Evolutionary conservation across 1,284 basidiomycete species (phyloP).

Genomic region (Irpex sp.): DNA sequence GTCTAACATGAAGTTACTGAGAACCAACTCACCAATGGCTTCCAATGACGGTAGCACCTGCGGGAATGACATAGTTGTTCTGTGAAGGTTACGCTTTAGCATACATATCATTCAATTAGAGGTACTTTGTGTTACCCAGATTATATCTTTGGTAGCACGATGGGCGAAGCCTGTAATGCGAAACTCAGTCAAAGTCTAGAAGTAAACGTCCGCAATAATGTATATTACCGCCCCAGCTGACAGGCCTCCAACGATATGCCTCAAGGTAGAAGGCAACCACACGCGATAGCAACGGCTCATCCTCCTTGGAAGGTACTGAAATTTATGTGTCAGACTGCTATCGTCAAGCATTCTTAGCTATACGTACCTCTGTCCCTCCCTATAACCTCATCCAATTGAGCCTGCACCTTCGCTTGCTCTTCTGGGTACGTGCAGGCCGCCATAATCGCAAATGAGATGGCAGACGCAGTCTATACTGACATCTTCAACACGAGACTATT

Average conservation of each 20-base stretch:
- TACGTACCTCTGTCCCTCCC: constrained; percentile 46
- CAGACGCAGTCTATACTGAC: constrained; percentile 42
- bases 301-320: constrained; percentile 47
- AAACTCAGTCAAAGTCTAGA: background rate
- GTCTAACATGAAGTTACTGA: background rate
- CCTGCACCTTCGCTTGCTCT: constrained; percentile 50
- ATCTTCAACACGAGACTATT: background rate
- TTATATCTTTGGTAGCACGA: constrained; percentile 53
- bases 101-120: background rate
- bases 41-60: constrained; percentile 52
- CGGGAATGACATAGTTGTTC: constrained; percentile 54
- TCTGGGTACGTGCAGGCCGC: constrained; percentile 61
- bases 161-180: constrained; percentile 44
- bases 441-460: constrained; percentile 53
- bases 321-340: background rate
- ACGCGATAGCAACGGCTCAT: constrained; percentile 47
- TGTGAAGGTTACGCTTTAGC: constrained; percentile 17
- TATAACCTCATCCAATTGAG: constrained; percentile 56
- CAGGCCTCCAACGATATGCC: constrained; percentile 49
- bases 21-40: constrained; percentile 47
- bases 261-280: constrained; percentile 62
- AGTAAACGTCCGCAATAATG: background rate
- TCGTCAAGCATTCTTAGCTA: background rate
- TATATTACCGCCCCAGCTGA: constrained; percentile 9
- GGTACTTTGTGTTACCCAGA: constrained; percentile 40